These are phyloP conservation scores for Sporisorium iseilematis-ciliati DNA, from an alignment of 1,284 basidiomycete species.

Conservation along the genomic window DNA sequence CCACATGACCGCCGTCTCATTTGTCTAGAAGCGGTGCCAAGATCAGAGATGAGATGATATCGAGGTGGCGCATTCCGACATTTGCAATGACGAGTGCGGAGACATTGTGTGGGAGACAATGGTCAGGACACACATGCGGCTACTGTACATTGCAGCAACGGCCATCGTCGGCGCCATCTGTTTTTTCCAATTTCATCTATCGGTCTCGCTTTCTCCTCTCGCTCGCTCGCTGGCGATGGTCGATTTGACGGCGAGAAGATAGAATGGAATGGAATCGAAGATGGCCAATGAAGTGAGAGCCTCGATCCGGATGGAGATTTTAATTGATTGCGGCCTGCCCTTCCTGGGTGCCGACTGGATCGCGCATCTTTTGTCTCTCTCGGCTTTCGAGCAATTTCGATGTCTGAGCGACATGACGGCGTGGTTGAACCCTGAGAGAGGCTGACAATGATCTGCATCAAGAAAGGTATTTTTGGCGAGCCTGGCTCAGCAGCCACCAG, in stretches of 20 bases:
- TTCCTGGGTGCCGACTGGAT: constrained; percentile 17
- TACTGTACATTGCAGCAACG: constrained; percentile 1
- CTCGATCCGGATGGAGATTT: constrained; percentile 27
- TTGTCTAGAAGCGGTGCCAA: background rate
- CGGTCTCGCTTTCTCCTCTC: too few relatives aligned
- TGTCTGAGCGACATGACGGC: background rate
- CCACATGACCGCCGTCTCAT: background rate
- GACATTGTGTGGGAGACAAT: background rate
- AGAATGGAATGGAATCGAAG: background rate
- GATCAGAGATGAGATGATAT: background rate
- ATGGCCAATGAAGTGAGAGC: background rate
- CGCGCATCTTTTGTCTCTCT: background rate
- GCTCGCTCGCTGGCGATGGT: background rate
- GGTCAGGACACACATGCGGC: constrained; percentile 10
- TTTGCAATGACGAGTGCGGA: background rate
- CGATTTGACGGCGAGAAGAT: background rate
- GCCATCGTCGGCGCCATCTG: background rate
- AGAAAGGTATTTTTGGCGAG: too few relatives aligned
- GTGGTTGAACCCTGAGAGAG: constrained; percentile 2
- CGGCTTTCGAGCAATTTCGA: constrained; percentile 9
- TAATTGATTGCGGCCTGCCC: constrained; percentile 3
- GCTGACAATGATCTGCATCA: background rate
- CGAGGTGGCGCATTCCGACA: constrained; percentile 7
- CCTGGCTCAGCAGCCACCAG: too few relatives aligned
- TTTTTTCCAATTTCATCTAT: too few relatives aligned